Conservation (phyloP, 2,329 filamentous ascomycete species). For the Epichloe uncinata region DNA sequence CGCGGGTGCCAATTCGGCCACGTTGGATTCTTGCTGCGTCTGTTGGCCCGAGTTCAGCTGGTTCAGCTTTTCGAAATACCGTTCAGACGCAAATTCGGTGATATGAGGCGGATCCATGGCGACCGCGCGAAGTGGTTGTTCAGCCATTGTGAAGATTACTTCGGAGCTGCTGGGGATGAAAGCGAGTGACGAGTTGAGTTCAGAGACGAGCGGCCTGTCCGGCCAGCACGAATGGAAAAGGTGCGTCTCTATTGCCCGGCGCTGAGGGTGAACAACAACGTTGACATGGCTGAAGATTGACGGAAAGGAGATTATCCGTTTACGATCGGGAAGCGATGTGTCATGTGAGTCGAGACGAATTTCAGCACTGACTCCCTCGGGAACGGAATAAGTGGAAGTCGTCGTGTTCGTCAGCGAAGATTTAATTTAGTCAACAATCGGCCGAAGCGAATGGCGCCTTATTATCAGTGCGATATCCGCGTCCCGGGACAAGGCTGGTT, state of each 20-base stretch:
- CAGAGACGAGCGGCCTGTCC: conserved; percentile 11
- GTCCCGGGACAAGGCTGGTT: not conserved
- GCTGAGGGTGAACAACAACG: conserved; percentile 8
- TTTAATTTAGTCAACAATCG: not conserved
- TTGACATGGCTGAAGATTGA: conserved; percentile 17
- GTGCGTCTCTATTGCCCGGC: conserved; percentile 21
- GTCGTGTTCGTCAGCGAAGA: not conserved
- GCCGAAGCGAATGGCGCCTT: not conserved
- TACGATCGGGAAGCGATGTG: not conserved
- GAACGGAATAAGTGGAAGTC: not conserved
- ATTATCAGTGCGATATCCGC: not conserved
- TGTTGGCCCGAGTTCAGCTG: conserved; percentile 35
- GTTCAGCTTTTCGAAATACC: conserved; percentile 48
- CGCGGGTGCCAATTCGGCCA: not conserved
- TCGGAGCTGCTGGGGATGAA: conserved; percentile 2
- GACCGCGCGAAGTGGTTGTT: conserved; percentile 15
- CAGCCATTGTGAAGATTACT: conserved; percentile 17
- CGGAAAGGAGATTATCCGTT: not conserved
- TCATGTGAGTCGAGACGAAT: not conserved
- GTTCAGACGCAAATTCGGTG: conserved; percentile 53
- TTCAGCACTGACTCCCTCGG: too few species aligned
- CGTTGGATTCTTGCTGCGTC: conserved; percentile 24
- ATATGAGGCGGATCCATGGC: conserved; percentile 49
- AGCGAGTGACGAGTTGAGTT: conserved; percentile 12
- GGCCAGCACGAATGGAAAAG: conserved; percentile 16